Conservation (phyloP, 768 basidiomycete species). For the Lentinula guzmanii region DNA sequence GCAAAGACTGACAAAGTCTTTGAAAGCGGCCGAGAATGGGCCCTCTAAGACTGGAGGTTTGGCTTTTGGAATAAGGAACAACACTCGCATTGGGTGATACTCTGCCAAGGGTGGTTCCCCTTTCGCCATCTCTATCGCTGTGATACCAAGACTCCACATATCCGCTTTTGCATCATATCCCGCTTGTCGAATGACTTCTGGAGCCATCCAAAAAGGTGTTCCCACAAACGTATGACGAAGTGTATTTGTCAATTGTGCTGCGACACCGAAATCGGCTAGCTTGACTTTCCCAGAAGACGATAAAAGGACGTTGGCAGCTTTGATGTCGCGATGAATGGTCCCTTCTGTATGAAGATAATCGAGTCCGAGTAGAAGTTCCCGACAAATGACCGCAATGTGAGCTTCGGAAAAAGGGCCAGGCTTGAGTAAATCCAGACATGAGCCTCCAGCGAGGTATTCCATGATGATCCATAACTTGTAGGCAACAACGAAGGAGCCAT, state of each 20-base stretch:
- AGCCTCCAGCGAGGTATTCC: conserved; percentile 99
- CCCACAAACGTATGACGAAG: conserved; percentile 97
- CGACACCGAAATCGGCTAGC: conserved; percentile 97
- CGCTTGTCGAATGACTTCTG: conserved; percentile 95
- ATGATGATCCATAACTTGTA: conserved; percentile 99
- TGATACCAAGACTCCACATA: conserved; percentile 97
- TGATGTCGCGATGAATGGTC: conserved; percentile 98
- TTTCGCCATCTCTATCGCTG: conserved; percentile 96
- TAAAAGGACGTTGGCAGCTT: conserved; percentile 92
- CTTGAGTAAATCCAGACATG: conserved; percentile 93
- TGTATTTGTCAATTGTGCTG: conserved; percentile 92
- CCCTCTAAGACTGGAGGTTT: conserved; percentile 90
- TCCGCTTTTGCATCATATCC: conserved; percentile 96
- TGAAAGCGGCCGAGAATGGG: conserved; percentile 77
- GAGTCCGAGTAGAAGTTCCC: conserved; percentile 87
- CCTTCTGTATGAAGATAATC: conserved; percentile 95
- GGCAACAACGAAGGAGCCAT: conserved; percentile 92
- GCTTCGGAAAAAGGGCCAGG: conserved; percentile 85
- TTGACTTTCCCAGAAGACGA: conserved; percentile 92
- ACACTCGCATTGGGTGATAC: conserved; percentile 97
- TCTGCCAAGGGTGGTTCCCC: conserved; percentile 96
- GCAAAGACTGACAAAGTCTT: conserved; percentile 88
- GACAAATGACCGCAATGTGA: conserved; percentile 92
- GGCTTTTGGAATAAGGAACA: conserved; percentile 97
- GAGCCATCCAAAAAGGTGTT: conserved; percentile 98